Percentiles rank a stretch among this genome's conserved stretches.
Conservation (phyloP, 768 basidiomycete species). For the Trametes gibbosa region DNA sequence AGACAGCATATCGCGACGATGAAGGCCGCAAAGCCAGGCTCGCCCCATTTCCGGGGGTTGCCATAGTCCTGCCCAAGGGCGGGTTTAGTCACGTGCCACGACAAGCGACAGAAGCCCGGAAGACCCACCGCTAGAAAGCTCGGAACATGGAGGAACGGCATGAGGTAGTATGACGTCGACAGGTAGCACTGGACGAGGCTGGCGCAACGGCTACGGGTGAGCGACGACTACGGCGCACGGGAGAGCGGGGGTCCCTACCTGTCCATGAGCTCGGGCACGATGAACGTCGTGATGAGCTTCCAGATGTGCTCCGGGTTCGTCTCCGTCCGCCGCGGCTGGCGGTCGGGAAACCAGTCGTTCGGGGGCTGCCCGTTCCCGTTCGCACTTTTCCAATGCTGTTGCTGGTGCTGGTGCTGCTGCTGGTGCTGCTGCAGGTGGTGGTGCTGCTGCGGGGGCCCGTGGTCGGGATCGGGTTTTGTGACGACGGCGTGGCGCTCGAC, state of each 20-base stretch:
- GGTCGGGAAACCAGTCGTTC: constrained; percentile 79
- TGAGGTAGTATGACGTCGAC: constrained; percentile 89
- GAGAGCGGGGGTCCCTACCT: constrained; percentile 49
- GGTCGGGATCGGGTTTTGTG: constrained; percentile 34
- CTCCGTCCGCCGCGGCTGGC: constrained; percentile 69
- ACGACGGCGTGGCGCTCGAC: constrained; percentile 62
- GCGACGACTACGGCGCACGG: constrained; percentile 11
- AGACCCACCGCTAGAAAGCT: constrained; percentile 69
- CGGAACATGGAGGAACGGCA: constrained; percentile 91
- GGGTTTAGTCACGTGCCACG: constrained; percentile 7
- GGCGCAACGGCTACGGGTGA: constrained; percentile 6
- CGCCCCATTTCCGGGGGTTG: constrained; percentile 92
- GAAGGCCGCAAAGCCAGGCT: constrained; percentile 92
- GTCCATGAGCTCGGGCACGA: constrained; percentile 91
- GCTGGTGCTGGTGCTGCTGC: constrained; percentile 13
- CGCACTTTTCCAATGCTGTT: constrained; percentile 9
- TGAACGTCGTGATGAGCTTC: constrained; percentile 82
- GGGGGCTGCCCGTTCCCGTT: constrained; percentile 22
- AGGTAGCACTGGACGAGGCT: constrained; percentile 83
- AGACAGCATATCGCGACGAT: constrained; percentile 92
- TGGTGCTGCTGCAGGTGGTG: constrained; percentile 13
- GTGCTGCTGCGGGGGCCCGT: constrained; percentile 18
- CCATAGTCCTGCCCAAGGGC: constrained; percentile 77
- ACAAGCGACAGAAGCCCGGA: constrained; percentile 1
- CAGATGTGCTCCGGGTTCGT: constrained; percentile 86